Evolutionary conservation across 208 protist species (phyloP), one percentile per base, ranked within the genome.

Genomic region (Crithidia sp.): DNA sequence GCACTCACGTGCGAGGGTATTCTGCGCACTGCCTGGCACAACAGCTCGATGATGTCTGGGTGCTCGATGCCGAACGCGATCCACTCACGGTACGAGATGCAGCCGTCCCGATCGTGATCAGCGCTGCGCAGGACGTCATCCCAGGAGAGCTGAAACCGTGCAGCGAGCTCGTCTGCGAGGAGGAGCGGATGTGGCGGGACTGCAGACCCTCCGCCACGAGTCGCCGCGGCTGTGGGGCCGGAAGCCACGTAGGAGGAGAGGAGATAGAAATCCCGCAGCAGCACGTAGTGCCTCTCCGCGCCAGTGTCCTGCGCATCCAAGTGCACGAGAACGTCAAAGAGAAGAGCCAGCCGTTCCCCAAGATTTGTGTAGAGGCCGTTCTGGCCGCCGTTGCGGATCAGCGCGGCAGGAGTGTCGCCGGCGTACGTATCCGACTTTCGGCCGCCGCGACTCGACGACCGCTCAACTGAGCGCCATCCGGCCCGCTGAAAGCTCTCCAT

Each of bases 31-130:
- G 54, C 63, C 36, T 59, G 63, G 69, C 77, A 75, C 10, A 90
- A 74, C 37, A 81, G 36, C 49, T 81, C 77, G 4, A 89, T 50
- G 43, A 91, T 74, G 2, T 61, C 52, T 3, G 89, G 81, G 57
- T 90, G 66, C 13, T 72, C 57, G 10, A 87, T 74, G 37, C 76
- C 72, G 63, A 85, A 92, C 13, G 70, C 45, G 14, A 84, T 65
- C 87, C 89, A 92, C 49, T 92, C 87, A 39, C 73, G 43, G 71
- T 82, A 90, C 36, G 69, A 56, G 57, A 92, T 74, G 65, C 83
- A 73, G 12, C 76, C 80, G 53, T 88, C 85, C 16, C 85, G 56
- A 53, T 91, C 83, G 43, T 54, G 41, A 67, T 92, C 89, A 4
- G 89, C 87, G 44, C 56, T 55, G n/a, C 70, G 78, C 43, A 92